phyloP scores from a whole-genome alignment of 768 basidiomycete genomes.

The Boletus rubropictus region DNA sequence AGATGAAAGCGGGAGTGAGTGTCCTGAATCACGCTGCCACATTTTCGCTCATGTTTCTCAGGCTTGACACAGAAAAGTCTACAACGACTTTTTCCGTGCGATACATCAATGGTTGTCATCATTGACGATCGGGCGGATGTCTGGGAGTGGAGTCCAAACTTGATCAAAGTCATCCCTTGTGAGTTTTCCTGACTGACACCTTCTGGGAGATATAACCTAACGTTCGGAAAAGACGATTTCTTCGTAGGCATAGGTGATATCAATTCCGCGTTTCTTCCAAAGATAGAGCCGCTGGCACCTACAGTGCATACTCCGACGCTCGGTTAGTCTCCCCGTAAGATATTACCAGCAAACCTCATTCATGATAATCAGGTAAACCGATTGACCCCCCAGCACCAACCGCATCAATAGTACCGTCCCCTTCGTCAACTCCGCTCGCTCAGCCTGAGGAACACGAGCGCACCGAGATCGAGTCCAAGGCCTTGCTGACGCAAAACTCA shows the following conservation, averaged over 20 bases:
- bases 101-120: conserved; percentile 98
- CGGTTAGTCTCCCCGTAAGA: conserved; percentile 14
- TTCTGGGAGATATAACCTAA: not conserved
- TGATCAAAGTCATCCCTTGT: conserved; percentile 97
- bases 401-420: conserved; percentile 6
- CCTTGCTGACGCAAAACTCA: conserved; percentile 63
- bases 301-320: conserved; percentile 19
- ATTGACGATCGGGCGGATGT: conserved; percentile 98
- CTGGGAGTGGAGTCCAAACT: conserved; percentile 96
- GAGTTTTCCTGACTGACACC: conserved; percentile 22
- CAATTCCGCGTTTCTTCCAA: conserved; percentile 90
- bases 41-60: conserved; percentile 28
- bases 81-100: conserved; percentile 89
- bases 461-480: conserved; percentile 43
- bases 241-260: conserved; percentile 98
- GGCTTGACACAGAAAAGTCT: conserved; percentile 90
- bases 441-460: conserved; percentile 39
- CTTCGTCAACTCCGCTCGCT: conserved; percentile 10
- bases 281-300: conserved; percentile 46
- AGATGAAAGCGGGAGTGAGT: conserved; percentile 94
- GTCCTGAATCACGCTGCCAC: not conserved
- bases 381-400: conserved; percentile 15
- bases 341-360: not conserved
- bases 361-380: conserved; percentile 19
- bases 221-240: conserved; percentile 71